These are phyloP conservation scores for Gynochthodes officinalis DNA, from an alignment of 257 asterid species.

Conservation along the genomic window DNA sequence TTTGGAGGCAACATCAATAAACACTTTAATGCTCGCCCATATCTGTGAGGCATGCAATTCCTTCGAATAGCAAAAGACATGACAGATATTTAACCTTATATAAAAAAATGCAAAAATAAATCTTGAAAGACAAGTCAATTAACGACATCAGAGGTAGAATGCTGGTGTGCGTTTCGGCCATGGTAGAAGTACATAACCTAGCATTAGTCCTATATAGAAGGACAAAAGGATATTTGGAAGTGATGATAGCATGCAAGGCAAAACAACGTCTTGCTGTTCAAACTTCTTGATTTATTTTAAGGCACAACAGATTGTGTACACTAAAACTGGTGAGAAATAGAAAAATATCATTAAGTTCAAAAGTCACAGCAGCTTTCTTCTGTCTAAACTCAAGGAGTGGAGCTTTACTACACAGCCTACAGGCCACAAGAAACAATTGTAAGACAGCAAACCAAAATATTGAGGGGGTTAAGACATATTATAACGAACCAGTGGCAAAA, in stretches of 20 bases:
- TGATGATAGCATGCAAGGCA: neutral
- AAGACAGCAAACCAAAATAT: neutral
- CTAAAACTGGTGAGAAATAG: neutral
- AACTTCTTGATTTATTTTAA: neutral
- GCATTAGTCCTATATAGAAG: neutral
- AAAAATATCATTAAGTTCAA: neutral
- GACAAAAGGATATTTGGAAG: neutral
- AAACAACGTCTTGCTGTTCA: neutral
- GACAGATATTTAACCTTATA: neutral
- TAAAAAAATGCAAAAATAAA: neutral
- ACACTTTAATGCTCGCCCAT: neutral
- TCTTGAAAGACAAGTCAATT: neutral
- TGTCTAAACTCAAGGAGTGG: neutral
- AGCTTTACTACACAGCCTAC: neutral
- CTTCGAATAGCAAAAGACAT: neutral
- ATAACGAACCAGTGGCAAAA: conserved; percentile 87
- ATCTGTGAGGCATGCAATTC: neutral
- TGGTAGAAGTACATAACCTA: neutral
- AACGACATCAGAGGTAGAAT: neutral
- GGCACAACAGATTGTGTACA: neutral
- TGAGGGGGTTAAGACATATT: conserved; percentile 2
- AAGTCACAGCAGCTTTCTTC: neutral
- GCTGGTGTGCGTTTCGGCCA: neutral
- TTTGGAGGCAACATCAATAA: neutral
- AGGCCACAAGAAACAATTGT: neutral